These are phyloP conservation scores for Pyrus communis DNA, from an alignment of 306 rosid species.

Conservation along the genomic window DNA sequence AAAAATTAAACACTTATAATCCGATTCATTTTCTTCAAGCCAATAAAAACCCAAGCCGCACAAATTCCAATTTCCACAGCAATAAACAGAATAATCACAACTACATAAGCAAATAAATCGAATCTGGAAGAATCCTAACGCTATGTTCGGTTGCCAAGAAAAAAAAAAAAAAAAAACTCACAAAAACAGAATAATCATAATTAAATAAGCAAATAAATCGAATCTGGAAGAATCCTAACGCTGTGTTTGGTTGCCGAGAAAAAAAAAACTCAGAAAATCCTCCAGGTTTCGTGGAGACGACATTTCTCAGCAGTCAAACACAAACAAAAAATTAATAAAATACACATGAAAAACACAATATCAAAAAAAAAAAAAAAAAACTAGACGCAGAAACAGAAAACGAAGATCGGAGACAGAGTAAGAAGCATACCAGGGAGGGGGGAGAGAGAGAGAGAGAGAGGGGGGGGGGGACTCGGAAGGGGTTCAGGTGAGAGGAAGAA, in stretches of 20 bases:
- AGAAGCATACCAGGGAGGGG: not conserved
- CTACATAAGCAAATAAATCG: not conserved
- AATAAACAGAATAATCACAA: not conserved
- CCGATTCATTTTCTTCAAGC: not conserved
- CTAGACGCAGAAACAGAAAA: not conserved
- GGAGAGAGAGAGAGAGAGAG: not conserved
- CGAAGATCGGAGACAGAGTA: not conserved
- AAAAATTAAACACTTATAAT: not conserved
- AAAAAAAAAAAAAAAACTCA: not conserved
- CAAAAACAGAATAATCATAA: not conserved
- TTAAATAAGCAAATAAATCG: not conserved
- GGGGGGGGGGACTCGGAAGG: not conserved
- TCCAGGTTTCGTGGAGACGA: not conserved
- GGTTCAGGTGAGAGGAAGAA: not conserved
- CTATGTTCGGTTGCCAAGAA: not conserved
- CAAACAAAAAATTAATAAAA: not conserved
- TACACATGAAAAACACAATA: not conserved
- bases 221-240: slow-evolving; percentile 14
- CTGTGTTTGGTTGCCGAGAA: not conserved
- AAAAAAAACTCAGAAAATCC: slow-evolving; percentile 1
- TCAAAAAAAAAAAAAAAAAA: not conserved
- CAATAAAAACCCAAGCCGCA: not conserved
- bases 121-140: slow-evolving; percentile 15
- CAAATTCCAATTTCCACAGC: not conserved
- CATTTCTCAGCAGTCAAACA: slow-evolving; percentile 3